Conservation (phyloP, 306 rosid genomes). For the Dalbergia oliveri region DNA sequence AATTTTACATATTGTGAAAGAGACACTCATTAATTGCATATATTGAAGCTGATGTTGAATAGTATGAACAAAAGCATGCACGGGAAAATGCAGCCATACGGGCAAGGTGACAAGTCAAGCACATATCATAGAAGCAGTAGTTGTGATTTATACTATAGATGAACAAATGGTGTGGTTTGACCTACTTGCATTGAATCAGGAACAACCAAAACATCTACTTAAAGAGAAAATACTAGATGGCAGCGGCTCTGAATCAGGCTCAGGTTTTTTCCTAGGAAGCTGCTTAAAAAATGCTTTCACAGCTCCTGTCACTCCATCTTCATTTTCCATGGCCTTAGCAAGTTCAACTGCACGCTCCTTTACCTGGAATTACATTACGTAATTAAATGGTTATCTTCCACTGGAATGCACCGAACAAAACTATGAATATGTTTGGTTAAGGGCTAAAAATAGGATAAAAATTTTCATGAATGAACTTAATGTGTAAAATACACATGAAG, state of each 20-base stretch:
- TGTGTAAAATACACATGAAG: too few species aligned
- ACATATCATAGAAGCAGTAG: conserved; percentile 14
- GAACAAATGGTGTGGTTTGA: conserved; percentile 20
- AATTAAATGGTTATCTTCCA: conserved; percentile 19
- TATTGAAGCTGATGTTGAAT: conserved; percentile 40
- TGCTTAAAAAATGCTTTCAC: conserved; percentile 98
- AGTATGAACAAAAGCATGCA: conserved; percentile 26
- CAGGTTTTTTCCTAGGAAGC: conserved; percentile 64
- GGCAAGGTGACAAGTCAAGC: conserved; percentile 8
- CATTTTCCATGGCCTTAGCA: conserved; percentile 90
- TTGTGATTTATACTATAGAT: conserved; percentile 29
- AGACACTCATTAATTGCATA: conserved; percentile 24
- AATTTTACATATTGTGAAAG: conserved; percentile 27
- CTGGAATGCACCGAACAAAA: conserved; percentile 29
- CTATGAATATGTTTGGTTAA: neutral
- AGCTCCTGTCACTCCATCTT: conserved; percentile 97
- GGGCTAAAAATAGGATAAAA: too few species aligned
- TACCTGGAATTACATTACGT: conserved; percentile 62
- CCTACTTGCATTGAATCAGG: conserved; percentile 50
- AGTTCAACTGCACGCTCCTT: conserved; percentile 81
- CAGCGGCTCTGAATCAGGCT: conserved; percentile 58
- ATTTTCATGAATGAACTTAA: too few species aligned
- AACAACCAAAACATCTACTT: conserved; percentile 83
- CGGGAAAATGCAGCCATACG: neutral
- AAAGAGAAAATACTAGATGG: conserved; percentile 66